A percentile compares a stretch with the other conserved stretches of the same genome.
These are phyloP conservation scores for Lasiosphaeria ovina DNA, from an alignment of 495 filamentous ascomycete species.

Conservation along the genomic window DNA sequence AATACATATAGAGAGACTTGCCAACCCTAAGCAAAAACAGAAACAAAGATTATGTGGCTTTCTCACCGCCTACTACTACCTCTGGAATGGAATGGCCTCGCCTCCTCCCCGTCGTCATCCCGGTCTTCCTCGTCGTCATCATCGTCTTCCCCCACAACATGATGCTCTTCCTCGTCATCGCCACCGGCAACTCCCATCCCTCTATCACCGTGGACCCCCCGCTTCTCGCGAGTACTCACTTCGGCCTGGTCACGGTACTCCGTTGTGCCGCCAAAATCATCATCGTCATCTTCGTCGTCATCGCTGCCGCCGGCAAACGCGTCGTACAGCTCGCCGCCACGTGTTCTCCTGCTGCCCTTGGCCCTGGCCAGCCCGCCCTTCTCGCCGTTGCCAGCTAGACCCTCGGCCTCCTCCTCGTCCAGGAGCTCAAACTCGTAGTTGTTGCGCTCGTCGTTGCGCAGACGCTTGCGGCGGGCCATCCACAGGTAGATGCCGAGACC, in stretches of 20 bases:
- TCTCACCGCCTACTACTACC: slow-evolving; percentile 5
- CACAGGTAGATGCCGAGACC: slow-evolving; percentile 78
- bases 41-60: not conserved
- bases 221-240: slow-evolving; percentile 25
- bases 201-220: slow-evolving; percentile 1
- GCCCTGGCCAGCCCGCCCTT: slow-evolving; percentile 25
- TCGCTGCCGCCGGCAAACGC: slow-evolving; percentile 77
- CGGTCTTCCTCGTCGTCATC: slow-evolving; percentile 28
- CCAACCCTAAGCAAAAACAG: not conserved
- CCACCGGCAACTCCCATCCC: slow-evolving; percentile 46
- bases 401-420: slow-evolving; percentile 74
- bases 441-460: slow-evolving; percentile 70
- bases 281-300: slow-evolving; percentile 49
- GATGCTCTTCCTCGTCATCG: slow-evolving; percentile 35
- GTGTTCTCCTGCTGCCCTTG: slow-evolving; percentile 43
- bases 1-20: slow-evolving; percentile 1
- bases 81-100: slow-evolving; percentile 17
- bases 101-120: slow-evolving; percentile 12
- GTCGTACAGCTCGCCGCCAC: slow-evolving; percentile 87
- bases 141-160: slow-evolving; percentile 33
- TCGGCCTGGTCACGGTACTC: slow-evolving; percentile 15
- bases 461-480: slow-evolving; percentile 71
- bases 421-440: slow-evolving; percentile 95
- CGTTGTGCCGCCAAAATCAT: slow-evolving; percentile 13
- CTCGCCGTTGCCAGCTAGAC: slow-evolving; percentile 32